Evolutionary conservation across 805 yeast species (phyloP), one percentile per base, ranked within the genome.

Genomic region (Yarrowia osloensis): DNA sequence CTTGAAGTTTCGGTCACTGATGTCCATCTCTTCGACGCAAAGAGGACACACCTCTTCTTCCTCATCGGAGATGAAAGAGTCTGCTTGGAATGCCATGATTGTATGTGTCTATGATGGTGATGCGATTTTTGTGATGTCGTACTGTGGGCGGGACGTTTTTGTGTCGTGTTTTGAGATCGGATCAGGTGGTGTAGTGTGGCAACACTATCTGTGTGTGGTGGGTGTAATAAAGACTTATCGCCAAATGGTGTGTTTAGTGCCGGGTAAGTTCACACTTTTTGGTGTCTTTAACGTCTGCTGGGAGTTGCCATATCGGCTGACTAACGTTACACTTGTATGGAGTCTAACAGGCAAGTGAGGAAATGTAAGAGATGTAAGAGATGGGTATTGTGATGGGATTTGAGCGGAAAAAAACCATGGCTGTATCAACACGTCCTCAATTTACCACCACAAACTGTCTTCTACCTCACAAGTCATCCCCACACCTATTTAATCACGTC

Each of bases 1-100:
- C 77, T 89, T 91, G 82, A 95, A 95, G 80, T 92, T 91, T 75
- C 90, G 91, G 78, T 95, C 99, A 19, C 97, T 89, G 57, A 94
- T 87, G 78, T 95, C 99, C 92, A 95, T 88, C 76, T 95, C 98
- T 79, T 95, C 99, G 74, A 93, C 94, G 81, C 99, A 95, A 70
- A 95, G 85, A 67, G 99, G 99, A 79, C 97, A 63, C 29, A 35
- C 46, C 37, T 49, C 57, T 28, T 63, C 67, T 31, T 63, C 67
- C 47, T 63, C 67, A 13, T 63, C 67, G 31, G 67, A 63, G 37
- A 50, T 39, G 42, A 39, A 63, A n/a, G 67, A 50, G 59, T 61
- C 66, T 33, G 52, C 54, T 24, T 61, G 52, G 40, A 61, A 44
- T n/a, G 35, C 66, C 66, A 61, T 61, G 17, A 19, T 15, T 61